Conservation (phyloP, 2,329 filamentous ascomycete genomes). For the Zarea fungicola region DNA sequence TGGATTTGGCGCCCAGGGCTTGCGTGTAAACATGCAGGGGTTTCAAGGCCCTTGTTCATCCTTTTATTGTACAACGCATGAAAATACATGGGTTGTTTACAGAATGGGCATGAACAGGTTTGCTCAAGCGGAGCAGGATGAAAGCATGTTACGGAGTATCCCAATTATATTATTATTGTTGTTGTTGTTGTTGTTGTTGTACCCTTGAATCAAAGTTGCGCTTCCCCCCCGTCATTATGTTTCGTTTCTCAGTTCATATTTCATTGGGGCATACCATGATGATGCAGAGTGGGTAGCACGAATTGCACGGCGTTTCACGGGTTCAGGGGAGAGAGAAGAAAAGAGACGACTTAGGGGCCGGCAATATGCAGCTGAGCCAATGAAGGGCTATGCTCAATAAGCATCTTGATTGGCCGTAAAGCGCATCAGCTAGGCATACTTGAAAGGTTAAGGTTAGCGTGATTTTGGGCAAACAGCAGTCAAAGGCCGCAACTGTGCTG, state of each 20-base stretch:
- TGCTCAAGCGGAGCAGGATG: too few species aligned
- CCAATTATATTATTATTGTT: too few species aligned
- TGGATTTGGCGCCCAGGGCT: too few species aligned
- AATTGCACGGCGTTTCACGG: neutral
- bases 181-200: too few species aligned
- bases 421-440: neutral
- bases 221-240: neutral
- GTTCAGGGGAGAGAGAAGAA: neutral
- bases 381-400: neutral
- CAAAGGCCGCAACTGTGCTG: conserved; percentile 1
- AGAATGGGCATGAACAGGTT: too few species aligned
- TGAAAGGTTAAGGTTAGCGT: conserved; percentile 1
- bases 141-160: too few species aligned
- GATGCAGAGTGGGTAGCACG: neutral
- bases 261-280: neutral
- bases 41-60: too few species aligned
- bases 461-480: neutral
- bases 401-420: conserved; percentile 3
- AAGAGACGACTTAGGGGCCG: too few species aligned
- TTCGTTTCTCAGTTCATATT: neutral
- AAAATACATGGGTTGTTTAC: too few species aligned
- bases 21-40: too few species aligned
- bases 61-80: too few species aligned
- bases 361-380: neutral
- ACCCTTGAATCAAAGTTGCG: too few species aligned